Conservation (phyloP, 345 rosid species). For the Euphorbia tirucalli region DNA sequence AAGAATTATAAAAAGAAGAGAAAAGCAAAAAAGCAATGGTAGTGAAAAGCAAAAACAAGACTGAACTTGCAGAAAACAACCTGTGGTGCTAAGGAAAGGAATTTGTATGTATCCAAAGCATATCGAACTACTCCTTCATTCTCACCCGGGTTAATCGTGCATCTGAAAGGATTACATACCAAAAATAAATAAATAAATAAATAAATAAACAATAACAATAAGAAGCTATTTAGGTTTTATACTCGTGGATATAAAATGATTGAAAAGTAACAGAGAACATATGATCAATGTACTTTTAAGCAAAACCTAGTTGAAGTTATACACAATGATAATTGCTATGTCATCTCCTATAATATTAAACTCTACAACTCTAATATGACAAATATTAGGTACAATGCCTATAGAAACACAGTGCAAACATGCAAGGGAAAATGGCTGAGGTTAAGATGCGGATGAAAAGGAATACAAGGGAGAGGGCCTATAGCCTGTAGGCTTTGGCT, state of each 20-base stretch:
- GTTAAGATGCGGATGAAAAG: too few relatives aligned
- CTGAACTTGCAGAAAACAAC: conserved; percentile 32
- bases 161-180: conserved; percentile 39
- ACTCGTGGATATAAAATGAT: not conserved
- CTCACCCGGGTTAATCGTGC: conserved; percentile 96
- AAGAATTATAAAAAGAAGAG: too few relatives aligned
- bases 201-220: not conserved
- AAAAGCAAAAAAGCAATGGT: not conserved
- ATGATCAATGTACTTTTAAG: not conserved
- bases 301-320: not conserved
- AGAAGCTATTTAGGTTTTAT: not conserved
- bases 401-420: too few relatives aligned
- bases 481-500: not conserved
- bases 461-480: too few relatives aligned
- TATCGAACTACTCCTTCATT: conserved; percentile 89
- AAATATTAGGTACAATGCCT: too few relatives aligned
- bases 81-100: conserved; percentile 85
- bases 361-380: not conserved
- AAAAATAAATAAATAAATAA: not conserved
- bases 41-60: not conserved
- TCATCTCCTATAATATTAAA: not conserved
- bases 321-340: not conserved
- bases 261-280: not conserved
- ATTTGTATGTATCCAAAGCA: conserved; percentile 80
- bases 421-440: too few relatives aligned